These are phyloP conservation scores for Lepidopterella palustris DNA, from an alignment of 495 filamentous ascomycete species.

Conservation along the genomic window DNA sequence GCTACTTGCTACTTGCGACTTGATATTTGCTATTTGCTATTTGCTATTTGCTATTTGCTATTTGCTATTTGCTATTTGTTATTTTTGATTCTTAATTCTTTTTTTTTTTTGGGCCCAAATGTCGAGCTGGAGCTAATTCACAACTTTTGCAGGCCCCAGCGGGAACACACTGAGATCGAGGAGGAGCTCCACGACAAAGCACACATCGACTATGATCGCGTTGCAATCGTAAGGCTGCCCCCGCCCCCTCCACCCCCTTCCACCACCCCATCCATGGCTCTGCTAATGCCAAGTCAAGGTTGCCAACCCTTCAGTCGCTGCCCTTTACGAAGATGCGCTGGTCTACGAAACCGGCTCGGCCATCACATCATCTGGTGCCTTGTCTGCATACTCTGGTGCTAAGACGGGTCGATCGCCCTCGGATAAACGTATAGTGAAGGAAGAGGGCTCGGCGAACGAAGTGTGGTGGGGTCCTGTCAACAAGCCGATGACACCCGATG, in stretches of 20 bases:
- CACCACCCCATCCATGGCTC: not conserved
- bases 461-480: conserved; percentile 99
- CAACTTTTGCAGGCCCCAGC: conserved; percentile 54
- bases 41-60: too few species aligned
- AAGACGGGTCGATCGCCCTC: conserved; percentile 96
- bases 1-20: too few species aligned
- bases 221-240: conserved; percentile 94
- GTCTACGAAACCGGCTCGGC: conserved; percentile 98
- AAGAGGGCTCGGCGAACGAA: conserved; percentile 78
- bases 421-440: conserved; percentile 95
- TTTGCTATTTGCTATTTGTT: too few species aligned
- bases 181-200: conserved; percentile 97
- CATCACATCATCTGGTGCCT: conserved; percentile 88
- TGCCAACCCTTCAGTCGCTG: conserved; percentile 83
- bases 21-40: too few species aligned
- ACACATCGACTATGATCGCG: conserved; percentile 98
- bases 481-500: conserved; percentile 96
- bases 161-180: conserved; percentile 90
- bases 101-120: too few species aligned
- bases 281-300: conserved; percentile 49
- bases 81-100: too few species aligned
- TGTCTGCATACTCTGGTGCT: conserved; percentile 94
- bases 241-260: too few species aligned
- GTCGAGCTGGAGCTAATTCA: conserved; percentile 7
- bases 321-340: conserved; percentile 97